Evolutionary conservation across 106 monocot genomes (phyloP), one percentile per base, ranked within the genome.

Genomic region (Gastrodia elata): DNA sequence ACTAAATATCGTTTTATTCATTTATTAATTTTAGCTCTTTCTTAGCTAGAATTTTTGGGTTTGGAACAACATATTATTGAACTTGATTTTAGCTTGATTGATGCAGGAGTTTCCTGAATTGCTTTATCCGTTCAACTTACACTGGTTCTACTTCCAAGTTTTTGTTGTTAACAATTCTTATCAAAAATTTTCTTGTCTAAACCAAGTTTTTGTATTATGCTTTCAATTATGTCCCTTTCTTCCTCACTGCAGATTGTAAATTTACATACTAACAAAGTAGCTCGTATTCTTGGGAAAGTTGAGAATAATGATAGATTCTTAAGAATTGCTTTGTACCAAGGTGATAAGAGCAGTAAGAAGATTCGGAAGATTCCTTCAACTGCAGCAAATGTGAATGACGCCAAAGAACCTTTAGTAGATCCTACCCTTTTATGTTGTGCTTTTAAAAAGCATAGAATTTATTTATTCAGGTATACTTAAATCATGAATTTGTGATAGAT

Each of bases 221-320:
- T 35, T 36, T 37, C 37, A 18, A 20, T 67, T 36, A 67, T 67
- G 38, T 1, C 42, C 25, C 8, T 52, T 72, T 1, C 28, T 56
- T 79, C 57, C 36, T 67, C 38, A 14, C 1, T 77, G 38, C 83
- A 96, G 97, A 87, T 91, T 78, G 88, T 98, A 44, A 98, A 98
- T 82, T 84, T 98, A 78, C 97, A 98, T 40, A 98, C 97, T 64
- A 98, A 98, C 76, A 98, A 93, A 70, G 93, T 98, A 79, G 80
- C 90, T 20, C 77, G 93, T 16, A 93, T 98, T 59, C 97, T 98
- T 64, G 97, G 97, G 13, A 98, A 93, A 75, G 87, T 93, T 73
- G 97, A 98, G 74, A 98, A 93, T 79, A 97, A 93, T 79, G 97
- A 98, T 37, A 82, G 97, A 37, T 98, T 98, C 72, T 77, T 98